Conservation (phyloP, 352 stramenopile species). For the Phytophthora sp. region DNA sequence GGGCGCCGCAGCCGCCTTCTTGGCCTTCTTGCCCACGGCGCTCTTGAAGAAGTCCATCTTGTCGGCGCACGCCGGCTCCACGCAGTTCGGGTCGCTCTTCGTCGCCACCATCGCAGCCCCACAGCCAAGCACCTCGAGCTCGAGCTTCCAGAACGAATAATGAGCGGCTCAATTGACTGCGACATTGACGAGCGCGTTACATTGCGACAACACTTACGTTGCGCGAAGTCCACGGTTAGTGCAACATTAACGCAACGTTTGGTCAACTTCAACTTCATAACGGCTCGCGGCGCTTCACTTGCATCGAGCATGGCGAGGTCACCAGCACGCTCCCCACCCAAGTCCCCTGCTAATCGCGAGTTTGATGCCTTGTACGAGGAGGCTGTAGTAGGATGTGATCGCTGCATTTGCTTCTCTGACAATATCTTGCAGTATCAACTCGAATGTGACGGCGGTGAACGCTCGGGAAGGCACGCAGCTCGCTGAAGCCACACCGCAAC, state of each 20-base stretch:
- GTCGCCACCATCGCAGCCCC: slow-evolving; percentile 33
- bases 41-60: slow-evolving; percentile 89
- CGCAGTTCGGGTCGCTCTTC: slow-evolving; percentile 84
- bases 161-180: too few relatives aligned
- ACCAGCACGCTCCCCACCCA: slow-evolving; percentile 44
- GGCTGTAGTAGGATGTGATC: neutral
- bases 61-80: slow-evolving; percentile 82
- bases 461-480: slow-evolving; percentile 75
- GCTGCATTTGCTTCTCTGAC: slow-evolving; percentile 3
- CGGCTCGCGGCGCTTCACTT: slow-evolving; percentile 9
- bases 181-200: slow-evolving; percentile 1
- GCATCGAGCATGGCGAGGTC: slow-evolving; percentile 17
- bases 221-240: too few relatives aligned
- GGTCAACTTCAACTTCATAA: slow-evolving; percentile 30
- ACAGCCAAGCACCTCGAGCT: neutral
- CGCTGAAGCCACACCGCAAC: slow-evolving; percentile 71
- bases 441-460: slow-evolving; percentile 65
- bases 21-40: slow-evolving; percentile 56
- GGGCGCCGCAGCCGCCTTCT: slow-evolving; percentile 12
- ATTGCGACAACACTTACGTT: neutral
- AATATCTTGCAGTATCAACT: slow-evolving; percentile 40
- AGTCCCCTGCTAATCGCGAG: slow-evolving; percentile 45
- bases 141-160: slow-evolving; percentile 14
- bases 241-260: too few relatives aligned
- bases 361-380: slow-evolving; percentile 30